Evolutionary conservation across 306 rosid species (phyloP), one percentile per base, ranked within the genome.

Genomic region (Cucumis hystrix): DNA sequence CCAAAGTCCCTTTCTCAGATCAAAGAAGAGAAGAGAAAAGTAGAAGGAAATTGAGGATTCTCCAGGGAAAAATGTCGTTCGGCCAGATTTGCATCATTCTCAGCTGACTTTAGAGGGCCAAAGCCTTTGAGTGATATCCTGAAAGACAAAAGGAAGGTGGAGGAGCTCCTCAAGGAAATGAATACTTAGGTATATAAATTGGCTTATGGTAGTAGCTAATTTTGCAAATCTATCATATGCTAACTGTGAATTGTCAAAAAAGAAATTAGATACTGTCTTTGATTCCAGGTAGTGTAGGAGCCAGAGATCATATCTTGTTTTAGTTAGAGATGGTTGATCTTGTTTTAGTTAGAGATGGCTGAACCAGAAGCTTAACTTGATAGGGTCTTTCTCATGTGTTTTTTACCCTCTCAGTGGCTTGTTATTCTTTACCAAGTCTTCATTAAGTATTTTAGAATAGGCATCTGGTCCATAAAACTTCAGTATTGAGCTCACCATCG

Each of bases 1-100:
- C 96, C 78, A 21, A 75, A 75, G 55, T 37, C 78, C 55, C 78
- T 75, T 75, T 35, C 78, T 37, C 67, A 75, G 55, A 75, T 75
- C 51, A 75, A 20, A 39, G 78, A 75, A 37, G 78, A 75, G 67
- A 75, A 75, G 68, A 37, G 54, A 14, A 75, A 37, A 75, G 78
- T 57, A 37, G 67, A 57, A 75, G 78, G 57, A 75, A 75, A 35
- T 0, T 6, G 67, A 14, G 56, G 14, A 13, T 75, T 55, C 3
- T 57, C 54, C 0, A 55, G n/a, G 10, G 10, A 74, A 35, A 55
- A 52, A 40, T n/a, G 54, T 1, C 30, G 13, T 57, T 75, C 39
- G 15, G 4, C 20, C 15, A 13, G 54, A 39, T 37, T 52, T 37
- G 52, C 54, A 3, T 71, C 59, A 5, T 45, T 41, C 8, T 71